phyloP scores from a whole-genome alignment of 78 protist genomes.

The Chrysochromulina tobinii region DNA sequence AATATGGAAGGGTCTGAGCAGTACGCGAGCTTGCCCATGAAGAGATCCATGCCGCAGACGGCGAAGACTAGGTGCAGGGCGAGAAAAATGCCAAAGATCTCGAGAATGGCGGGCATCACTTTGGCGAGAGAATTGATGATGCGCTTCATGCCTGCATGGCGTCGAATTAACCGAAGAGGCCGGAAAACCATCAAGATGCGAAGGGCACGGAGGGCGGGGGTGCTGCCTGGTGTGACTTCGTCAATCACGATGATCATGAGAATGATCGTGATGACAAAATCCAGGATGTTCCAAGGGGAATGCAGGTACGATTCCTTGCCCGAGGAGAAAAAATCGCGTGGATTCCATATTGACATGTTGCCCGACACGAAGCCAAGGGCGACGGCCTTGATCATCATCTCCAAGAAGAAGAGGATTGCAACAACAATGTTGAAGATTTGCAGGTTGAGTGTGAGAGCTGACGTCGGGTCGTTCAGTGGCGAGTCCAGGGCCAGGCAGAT shows the following conservation, averaged over 20 bases:
- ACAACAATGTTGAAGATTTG: background rate
- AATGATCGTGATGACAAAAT: slow-evolving; percentile 12
- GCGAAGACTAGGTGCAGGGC: background rate
- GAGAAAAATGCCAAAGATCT: background rate
- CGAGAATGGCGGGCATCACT: background rate
- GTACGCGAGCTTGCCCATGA: background rate
- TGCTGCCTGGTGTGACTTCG: too few relatives aligned
- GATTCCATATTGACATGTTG: too few relatives aligned
- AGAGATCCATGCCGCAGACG: background rate
- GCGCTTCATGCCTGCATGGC: background rate
- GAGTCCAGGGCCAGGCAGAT: background rate
- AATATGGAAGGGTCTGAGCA: too few relatives aligned
- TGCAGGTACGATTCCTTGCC: background rate
- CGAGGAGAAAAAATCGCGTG: background rate
- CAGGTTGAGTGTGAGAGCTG: background rate
- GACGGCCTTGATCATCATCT: background rate
- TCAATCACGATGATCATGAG: background rate
- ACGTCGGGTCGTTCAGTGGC: background rate
- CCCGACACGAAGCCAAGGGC: background rate
- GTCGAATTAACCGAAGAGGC: background rate
- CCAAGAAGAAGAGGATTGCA: background rate
- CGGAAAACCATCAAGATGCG: background rate
- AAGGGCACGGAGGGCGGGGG: background rate
- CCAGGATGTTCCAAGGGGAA: slow-evolving; percentile 30
- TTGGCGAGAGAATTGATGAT: background rate